Base-by-base conservation (phyloP, 1,284 basidiomycete genomes). In the Ceratobasidium sp. region DNA sequence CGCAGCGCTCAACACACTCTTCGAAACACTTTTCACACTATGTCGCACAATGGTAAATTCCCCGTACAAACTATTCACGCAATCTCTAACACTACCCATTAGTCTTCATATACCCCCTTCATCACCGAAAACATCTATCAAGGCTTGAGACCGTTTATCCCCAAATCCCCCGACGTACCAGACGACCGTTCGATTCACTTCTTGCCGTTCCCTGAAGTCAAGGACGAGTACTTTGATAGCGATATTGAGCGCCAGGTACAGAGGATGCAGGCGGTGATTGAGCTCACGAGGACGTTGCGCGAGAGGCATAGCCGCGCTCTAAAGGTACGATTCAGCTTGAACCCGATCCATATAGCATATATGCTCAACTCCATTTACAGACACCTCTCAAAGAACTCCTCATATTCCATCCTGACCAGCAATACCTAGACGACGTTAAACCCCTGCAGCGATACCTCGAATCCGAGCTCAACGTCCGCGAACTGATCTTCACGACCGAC, bases 31-130 rank as follows among this genome's bases (percentile, higher is more conserved):
- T 56, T 94, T 97, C 86, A 99, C 97, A 0, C 89, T 99, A 51
- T 98, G 95, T 86, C 90, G 95, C 72, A 99, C 97, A 9, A 95
- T 99, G 93, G 96, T 96, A 82, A 81, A 90, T 83, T 15, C 23
- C n/a, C n/a, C n/a, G n/a, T n/a, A n/a, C n/a, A n/a, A n/a, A n/a
- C n/a, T n/a, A n/a, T n/a, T n/a, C n/a, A n/a, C n/a, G 5, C 51
- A n/a, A 64, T 42, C 12, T 53, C 26, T 20, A 26, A 26, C 76
- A 61, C 26, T 33, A 18, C 18, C 77, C 46, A n/a, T 3, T 81
- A 97, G 95, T 97, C 97, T 10, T 97, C 97, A 1, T 99, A 98
- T 86, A 99, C 97, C 4, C 98, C 98, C 0, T 99, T 99, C 91
- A 88, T 99, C 83, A 97, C 96, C 3, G 98, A 99, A 86, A 98